Conservation (phyloP, 768 basidiomycete species). For the Lactarius tabidus region DNA sequence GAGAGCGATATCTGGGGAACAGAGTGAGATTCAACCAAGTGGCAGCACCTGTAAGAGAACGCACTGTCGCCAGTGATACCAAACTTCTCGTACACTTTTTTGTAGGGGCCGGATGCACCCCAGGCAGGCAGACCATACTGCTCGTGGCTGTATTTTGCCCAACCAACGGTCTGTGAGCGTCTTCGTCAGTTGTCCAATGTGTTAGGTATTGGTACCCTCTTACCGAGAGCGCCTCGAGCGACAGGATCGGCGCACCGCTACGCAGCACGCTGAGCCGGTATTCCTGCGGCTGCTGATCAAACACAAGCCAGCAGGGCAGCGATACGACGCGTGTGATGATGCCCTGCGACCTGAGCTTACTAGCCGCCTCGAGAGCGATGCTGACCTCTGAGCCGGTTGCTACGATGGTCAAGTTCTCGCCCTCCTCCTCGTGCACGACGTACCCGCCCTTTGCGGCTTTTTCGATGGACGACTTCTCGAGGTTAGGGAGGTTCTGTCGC, state of each 20-base stretch:
- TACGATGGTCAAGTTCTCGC: conserved; percentile 86
- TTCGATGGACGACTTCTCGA: conserved; percentile 84
- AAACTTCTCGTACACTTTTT: conserved; percentile 88
- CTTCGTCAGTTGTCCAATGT: conserved; percentile 14
- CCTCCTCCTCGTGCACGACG: conserved; percentile 74
- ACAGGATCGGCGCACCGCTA: conserved; percentile 85
- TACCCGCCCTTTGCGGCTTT: conserved; percentile 83
- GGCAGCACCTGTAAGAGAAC: conserved; percentile 29
- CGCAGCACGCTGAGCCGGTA: conserved; percentile 84
- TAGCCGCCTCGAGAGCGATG: conserved; percentile 84
- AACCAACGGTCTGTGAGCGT: conserved; percentile 56
- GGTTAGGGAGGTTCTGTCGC: conserved; percentile 89
- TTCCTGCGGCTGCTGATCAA: conserved; percentile 72
- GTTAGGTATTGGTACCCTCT: conserved; percentile 27
- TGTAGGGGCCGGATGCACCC: conserved; percentile 89
- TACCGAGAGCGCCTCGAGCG: conserved; percentile 76
- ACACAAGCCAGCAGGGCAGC: conserved; percentile 87
- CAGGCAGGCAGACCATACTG: conserved; percentile 72
- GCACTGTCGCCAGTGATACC: conserved; percentile 73
- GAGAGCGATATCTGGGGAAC: conserved; percentile 62
- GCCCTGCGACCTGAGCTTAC: conserved; percentile 71
- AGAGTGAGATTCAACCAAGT: background rate
- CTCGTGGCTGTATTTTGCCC: conserved; percentile 90
- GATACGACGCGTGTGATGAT: conserved; percentile 80
- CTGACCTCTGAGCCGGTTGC: conserved; percentile 85